Evolutionary conservation across 305 asterid genomes (phyloP), one percentile per base, ranked within the genome.

Genomic region (Fraxinus xanthoxyloides): DNA sequence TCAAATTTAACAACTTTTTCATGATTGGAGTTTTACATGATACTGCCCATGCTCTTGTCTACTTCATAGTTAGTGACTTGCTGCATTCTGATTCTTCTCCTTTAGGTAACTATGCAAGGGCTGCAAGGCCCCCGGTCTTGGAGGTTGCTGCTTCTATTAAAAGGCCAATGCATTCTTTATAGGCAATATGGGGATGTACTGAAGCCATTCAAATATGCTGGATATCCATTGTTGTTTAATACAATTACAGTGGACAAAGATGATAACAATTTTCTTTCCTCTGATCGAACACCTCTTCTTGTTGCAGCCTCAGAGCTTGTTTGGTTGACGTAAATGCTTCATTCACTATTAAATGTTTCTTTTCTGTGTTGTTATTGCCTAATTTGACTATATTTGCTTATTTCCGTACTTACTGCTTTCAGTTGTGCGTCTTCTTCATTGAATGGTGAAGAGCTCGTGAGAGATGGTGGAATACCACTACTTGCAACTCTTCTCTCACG

Each of bases 391-490:
- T 61, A 75, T 32, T 36, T 51, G 24, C 34, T 72, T 38, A 56
- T 81, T 83, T 72, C 72, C 79, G 15, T 51, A 76, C 81, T 67
- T 75, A 48, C 78, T 19, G 65, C 75, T 40, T 79, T 82, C 85
- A 97, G 99, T 90, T 97, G 99, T 78, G 97, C 89, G n/a, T 94
- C 98, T 79, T 97, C 99, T 85, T 92, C 97, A 74, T 86, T 93
- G 83, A 97, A 97, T 80, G 99, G 99, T 59, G 99, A 97, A 89
- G 98, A 97, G 92, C 98, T 97, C 85, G 98, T 94, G 67, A 90
- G 99, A 87, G 98, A 90, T 81, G 98, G 95, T 79, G 99, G 99
- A 80, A 90, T 97, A 82, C 98, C 94, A 80, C 98, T 97, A 83
- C 94, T 94, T 77, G 95, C 92, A 77, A 89, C 90, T 87, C 97